phyloP scores from a whole-genome alignment of 371 early-diverging fungal species.

The Dinochytrium kinnereticum region DNA sequence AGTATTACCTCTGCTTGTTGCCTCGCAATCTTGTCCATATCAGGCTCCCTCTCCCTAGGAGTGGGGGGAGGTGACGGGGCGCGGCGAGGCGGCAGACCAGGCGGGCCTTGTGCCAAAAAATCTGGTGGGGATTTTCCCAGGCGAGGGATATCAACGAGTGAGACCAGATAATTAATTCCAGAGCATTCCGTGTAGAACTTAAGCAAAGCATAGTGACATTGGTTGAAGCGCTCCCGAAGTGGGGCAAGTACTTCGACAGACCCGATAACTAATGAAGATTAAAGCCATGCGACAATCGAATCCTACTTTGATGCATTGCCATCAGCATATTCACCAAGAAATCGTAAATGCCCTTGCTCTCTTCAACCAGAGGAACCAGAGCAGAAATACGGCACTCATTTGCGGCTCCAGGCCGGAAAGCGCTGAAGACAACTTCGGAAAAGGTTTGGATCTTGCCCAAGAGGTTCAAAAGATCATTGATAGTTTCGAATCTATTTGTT shows the following conservation, averaged over 20 bases:
- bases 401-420: constrained; percentile 76
- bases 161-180: constrained; percentile 87
- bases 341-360: constrained; percentile 93
- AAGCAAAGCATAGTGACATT: constrained; percentile 81
- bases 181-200: constrained; percentile 93
- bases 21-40: constrained; percentile 23
- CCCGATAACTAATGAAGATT: constrained; percentile 48
- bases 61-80: constrained; percentile 28
- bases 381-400: constrained; percentile 96
- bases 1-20: constrained; percentile 36
- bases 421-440: constrained; percentile 84
- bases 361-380: constrained; percentile 96
- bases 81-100: constrained; percentile 21
- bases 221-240: constrained; percentile 83
- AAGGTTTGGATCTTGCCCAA: constrained; percentile 90
- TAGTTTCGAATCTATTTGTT: constrained; percentile 88
- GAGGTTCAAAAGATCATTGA: constrained; percentile 88
- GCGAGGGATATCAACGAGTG: constrained; percentile 89
- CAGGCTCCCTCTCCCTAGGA: constrained; percentile 27
- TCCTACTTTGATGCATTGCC: constrained; percentile 93
- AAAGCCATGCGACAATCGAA: not conserved
- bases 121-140: constrained; percentile 67
- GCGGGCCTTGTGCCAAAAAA: constrained; percentile 35
- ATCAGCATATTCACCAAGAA: constrained; percentile 93
- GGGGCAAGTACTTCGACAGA: constrained; percentile 89